Evolutionary conservation across 1,139 yeast species (phyloP), one percentile per base, ranked within the genome.

Genomic region (Fermentozyma sake): DNA sequence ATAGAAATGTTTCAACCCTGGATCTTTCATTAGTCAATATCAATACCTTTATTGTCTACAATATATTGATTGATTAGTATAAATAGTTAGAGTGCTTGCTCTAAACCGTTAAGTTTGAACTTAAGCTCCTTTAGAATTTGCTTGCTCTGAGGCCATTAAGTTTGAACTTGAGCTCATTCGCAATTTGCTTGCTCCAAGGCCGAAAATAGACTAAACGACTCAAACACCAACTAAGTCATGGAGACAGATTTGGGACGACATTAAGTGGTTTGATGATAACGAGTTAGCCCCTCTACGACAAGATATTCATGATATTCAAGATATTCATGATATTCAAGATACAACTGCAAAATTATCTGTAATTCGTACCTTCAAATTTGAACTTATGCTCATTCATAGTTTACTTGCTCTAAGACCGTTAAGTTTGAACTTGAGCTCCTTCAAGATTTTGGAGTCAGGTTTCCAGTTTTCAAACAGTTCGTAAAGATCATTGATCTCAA

Each of bases 101-200:
- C n/a, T n/a, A n/a, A n/a, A 7, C 13, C 15, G 9, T 13, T 10
- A 6, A 20, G 10, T 22, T 21, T 14, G n/a, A 12, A n/a, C 22
- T 14, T 14, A 9, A 5, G 18, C 11, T 17, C 19, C 12, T 14
- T 33, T 37, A 61, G 19, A 64, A 49, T 36, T 67, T 67, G 38
- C 72, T 72, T 3, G 72, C 74, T 26, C 73, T 52, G 22, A 83
- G 65, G 1, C 96, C 96, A 46, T 78, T 83, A 32, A 89, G 61
- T 34, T 96, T 67, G 48, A 83, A 85, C 55, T 86, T 85, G 46
- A 89, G 70, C 31, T 87, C 95, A 47, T 83, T 86, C 44, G 85
- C 58, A 6, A 72, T 74, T 52, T 86, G n/a, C n/a, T n/a, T n/a
- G n/a, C n/a, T n/a, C n/a, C n/a, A n/a, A n/a, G n/a, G n/a, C n/a